Conservation (phyloP, 179 eudicot genomes). For the Gypsophila paniculata region DNA sequence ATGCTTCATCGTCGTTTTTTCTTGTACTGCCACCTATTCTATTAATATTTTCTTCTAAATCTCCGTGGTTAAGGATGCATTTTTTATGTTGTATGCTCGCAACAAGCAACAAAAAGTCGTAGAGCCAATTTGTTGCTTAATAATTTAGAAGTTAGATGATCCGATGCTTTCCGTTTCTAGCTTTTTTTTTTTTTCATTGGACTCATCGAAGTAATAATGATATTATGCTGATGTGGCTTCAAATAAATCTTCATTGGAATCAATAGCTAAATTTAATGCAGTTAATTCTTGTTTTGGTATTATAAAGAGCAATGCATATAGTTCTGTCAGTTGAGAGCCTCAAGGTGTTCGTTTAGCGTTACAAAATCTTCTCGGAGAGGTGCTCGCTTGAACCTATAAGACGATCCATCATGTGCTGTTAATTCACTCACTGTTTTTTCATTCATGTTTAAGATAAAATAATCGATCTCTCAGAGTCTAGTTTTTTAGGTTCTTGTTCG, state of each 20-base stretch:
- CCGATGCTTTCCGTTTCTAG: conserved; percentile 5
- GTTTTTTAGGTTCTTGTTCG: too few relatives aligned
- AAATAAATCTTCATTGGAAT: background rate
- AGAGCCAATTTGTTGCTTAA: too few relatives aligned
- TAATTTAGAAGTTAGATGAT: background rate
- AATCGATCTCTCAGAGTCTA: too few relatives aligned
- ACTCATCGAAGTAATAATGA: background rate
- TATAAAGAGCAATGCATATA: background rate
- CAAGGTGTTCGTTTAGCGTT: too few relatives aligned
- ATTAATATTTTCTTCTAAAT: background rate
- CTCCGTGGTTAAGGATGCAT: background rate
- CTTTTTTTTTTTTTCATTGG: background rate
- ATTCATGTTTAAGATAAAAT: too few relatives aligned
- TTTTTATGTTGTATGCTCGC: background rate
- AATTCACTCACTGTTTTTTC: too few relatives aligned
- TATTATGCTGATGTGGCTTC: background rate
- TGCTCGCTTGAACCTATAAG: background rate
- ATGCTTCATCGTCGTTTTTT: background rate
- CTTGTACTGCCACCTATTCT: too few relatives aligned
- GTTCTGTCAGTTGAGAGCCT: background rate
- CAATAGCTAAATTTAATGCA: background rate
- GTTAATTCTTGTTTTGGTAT: background rate
- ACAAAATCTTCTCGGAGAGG: too few relatives aligned
- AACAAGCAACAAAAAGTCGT: too few relatives aligned
- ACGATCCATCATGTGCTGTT: too few relatives aligned